These are phyloP conservation scores for Alternaria atra DNA, from an alignment of 2,329 filamentous ascomycete species.

Conservation along the genomic window DNA sequence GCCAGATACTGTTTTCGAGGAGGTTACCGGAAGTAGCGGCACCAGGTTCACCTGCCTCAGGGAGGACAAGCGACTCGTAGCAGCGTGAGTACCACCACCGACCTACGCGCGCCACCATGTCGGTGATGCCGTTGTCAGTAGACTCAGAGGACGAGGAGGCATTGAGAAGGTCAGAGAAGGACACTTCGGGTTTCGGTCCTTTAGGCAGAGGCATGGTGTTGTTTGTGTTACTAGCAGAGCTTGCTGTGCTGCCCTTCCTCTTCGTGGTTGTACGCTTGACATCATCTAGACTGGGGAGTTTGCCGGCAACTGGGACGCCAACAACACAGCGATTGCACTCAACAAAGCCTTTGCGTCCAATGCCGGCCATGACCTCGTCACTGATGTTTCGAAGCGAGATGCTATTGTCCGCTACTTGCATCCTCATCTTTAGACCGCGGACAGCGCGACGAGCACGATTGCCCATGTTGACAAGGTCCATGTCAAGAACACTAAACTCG, in stretches of 20 bases:
- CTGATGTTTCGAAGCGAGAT: slow-evolving; percentile 66
- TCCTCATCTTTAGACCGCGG: slow-evolving; percentile 74
- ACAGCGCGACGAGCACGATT: slow-evolving; percentile 73
- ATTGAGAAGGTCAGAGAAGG: slow-evolving; percentile 50
- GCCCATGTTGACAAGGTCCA: slow-evolving; percentile 86
- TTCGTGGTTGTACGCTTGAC: slow-evolving; percentile 28
- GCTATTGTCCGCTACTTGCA: slow-evolving; percentile 68
- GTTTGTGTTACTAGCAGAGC: slow-evolving; percentile 30
- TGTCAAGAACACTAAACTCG: slow-evolving; percentile 80
- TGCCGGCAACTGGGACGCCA: slow-evolving; percentile 74
- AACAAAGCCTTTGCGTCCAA: slow-evolving; percentile 74
- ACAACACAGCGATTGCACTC: slow-evolving; percentile 80
- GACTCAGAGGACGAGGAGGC: slow-evolving; percentile 44
- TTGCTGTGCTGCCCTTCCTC: slow-evolving; percentile 43
- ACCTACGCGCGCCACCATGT: slow-evolving; percentile 89
- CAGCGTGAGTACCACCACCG: slow-evolving; percentile 97
- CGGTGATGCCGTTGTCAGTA: slow-evolving; percentile 84
- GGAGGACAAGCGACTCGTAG: slow-evolving; percentile 75
- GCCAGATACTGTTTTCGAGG: slow-evolving; percentile 76
- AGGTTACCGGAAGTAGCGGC: slow-evolving; percentile 46
- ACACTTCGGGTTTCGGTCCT: slow-evolving; percentile 43
- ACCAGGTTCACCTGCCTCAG: slow-evolving; percentile 43
- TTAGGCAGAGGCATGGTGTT: slow-evolving; percentile 22
- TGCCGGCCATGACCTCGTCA: slow-evolving; percentile 68
- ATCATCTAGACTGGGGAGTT: slow-evolving; percentile 49